These are phyloP conservation scores for Strobilomyces dryophilus DNA, from an alignment of 768 basidiomycete species.

Conservation along the genomic window DNA sequence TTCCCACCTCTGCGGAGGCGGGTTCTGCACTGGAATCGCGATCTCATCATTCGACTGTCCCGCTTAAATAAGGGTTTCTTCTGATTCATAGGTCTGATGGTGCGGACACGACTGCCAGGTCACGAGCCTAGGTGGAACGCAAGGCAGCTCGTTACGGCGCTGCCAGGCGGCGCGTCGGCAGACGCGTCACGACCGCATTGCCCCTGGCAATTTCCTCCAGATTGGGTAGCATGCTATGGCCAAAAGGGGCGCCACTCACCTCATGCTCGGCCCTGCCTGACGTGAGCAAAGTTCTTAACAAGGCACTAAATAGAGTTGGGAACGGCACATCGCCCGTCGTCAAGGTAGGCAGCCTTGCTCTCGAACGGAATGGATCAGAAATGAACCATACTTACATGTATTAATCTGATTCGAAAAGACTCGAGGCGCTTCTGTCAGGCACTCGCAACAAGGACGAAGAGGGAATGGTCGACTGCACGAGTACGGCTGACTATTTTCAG, in stretches of 20 bases:
- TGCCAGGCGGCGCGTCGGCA: background rate
- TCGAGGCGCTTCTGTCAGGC: too few relatives aligned
- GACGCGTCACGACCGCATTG: background rate
- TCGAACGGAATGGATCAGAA: too few relatives aligned
- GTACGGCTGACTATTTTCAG: too few relatives aligned
- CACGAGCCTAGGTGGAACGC: background rate
- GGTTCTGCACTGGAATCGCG: background rate
- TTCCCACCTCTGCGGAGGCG: background rate
- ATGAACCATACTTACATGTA: too few relatives aligned
- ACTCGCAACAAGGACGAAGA: too few relatives aligned
- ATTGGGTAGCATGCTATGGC: background rate
- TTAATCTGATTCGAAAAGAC: too few relatives aligned
- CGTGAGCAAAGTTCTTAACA: too few relatives aligned
- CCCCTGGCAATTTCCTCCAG: background rate
- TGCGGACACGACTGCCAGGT: background rate
- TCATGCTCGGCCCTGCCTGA: background rate
- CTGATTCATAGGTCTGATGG: background rate
- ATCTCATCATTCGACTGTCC: background rate
- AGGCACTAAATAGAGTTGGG: too few relatives aligned
- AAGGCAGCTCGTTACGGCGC: background rate
- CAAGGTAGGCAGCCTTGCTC: too few relatives aligned
- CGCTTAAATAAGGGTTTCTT: too few relatives aligned
- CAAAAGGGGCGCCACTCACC: conserved; percentile 1
- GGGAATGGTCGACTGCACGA: too few relatives aligned
- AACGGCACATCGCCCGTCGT: too few relatives aligned